Base-by-base conservation (phyloP, 108 stramenopile species). In the Nitzschia sp. region DNA sequence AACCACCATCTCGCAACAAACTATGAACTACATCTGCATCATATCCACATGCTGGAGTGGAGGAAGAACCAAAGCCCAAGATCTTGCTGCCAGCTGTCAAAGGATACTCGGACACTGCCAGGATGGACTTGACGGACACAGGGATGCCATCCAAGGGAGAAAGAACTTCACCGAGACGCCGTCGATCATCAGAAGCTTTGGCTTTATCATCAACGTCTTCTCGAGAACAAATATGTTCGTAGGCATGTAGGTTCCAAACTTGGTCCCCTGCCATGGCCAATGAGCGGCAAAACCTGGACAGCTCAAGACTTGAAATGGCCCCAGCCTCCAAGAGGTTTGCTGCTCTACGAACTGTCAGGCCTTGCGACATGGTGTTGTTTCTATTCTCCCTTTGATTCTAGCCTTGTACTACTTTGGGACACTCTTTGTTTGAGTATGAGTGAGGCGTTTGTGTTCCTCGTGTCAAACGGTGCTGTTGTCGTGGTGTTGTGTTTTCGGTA, bases 71-170 rank as follows among this genome's bases (percentile, higher is more conserved):
- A 54, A 41, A 21, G 51, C 80, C 62, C 46, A 98, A 79, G 54
- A 96, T 89, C 9, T 62, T 53, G 44, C 96, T 97, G 25, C 80
- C 84, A 3, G 97, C 96, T 12, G 94, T 84, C 42, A 94, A 69
- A 15, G 87, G 89, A 44, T 72, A 48, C 9, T 70, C 72, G 10
- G 67, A 69, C 11, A 93, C 88, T 22, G 96, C 97, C 40, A 99
- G 67, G 80, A 96, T 98, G 22, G 94, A 90, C 71, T 99, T 99
- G 53, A 97, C 79, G 2, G 96, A 92, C 0, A 98, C 66, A 0
- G 97, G 97, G 50, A 99, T 82, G 22, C 98, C 98, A 67, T 89
- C 88, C 34, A 92, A 74, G 15, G 69, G 25, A 52, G 79, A 78
- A 41, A 73, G 71, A 22, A 75, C 43, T 40, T 66, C 52, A 14